A percentile compares a stretch with the other conserved stretches of the same genome.
These are phyloP conservation scores for Paecilomyces sp. DNA, from an alignment of 2,329 filamentous ascomycete genomes.

Conservation along the genomic window DNA sequence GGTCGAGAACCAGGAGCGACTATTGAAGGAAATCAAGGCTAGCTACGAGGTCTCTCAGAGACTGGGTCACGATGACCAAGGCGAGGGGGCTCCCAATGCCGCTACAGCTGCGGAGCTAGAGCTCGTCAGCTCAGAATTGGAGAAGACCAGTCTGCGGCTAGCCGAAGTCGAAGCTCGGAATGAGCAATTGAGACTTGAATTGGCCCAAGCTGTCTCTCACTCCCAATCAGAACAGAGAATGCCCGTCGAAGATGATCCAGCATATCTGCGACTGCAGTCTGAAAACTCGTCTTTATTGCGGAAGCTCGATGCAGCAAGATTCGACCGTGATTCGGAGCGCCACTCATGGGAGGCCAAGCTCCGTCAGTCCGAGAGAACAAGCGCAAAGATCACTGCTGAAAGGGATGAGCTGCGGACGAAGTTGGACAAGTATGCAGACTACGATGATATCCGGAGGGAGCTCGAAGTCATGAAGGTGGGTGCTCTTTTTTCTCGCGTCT, in stretches of 20 bases:
- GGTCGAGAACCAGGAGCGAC: conserved; percentile 82
- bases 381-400: conserved; percentile 67
- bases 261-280: conserved; percentile 77
- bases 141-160: conserved; percentile 77
- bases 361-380: conserved; percentile 72
- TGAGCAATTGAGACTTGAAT: conserved; percentile 81
- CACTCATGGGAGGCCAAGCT: conserved; percentile 68
- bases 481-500: not conserved
- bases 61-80: conserved; percentile 64
- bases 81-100: conserved; percentile 54
- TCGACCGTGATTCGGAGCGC: conserved; percentile 76
- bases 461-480: conserved; percentile 79
- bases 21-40: conserved; percentile 91
- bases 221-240: conserved; percentile 52
- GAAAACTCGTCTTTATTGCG: conserved; percentile 90
- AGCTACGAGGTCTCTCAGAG: conserved; percentile 95
- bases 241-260: conserved; percentile 78
- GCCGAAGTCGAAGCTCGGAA: conserved; percentile 91
- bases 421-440: conserved; percentile 84
- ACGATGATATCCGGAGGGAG: conserved; percentile 93
- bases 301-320: conserved; percentile 73
- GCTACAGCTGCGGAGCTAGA: conserved; percentile 87
- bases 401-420: conserved; percentile 72
- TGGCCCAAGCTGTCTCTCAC: conserved; percentile 80
- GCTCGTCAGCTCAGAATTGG: conserved; percentile 84